phyloP scores from a whole-genome alignment of 2,329 filamentous ascomycete species.

The Aspergillus sp. region DNA sequence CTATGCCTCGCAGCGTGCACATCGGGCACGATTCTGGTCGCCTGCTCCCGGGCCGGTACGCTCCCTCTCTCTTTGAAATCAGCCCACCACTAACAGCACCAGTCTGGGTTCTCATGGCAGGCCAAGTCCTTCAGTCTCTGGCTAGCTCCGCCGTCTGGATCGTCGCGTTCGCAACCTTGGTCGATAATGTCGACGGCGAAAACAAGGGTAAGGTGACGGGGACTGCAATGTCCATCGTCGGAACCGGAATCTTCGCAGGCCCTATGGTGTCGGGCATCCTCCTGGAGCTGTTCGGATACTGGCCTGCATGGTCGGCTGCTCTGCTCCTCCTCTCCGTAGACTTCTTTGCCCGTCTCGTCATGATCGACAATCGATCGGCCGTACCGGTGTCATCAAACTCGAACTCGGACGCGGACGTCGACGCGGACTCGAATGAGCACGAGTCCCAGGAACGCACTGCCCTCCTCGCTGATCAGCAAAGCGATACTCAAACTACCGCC shows the following conservation, averaged over 20 bases:
- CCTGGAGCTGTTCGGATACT: conserved; percentile 31
- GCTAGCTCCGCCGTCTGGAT: conserved; percentile 33
- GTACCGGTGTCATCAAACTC: too few species aligned
- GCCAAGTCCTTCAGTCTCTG: conserved; percentile 30
- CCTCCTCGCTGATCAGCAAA: not conserved
- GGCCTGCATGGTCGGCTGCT: conserved; percentile 29
- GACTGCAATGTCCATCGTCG: conserved; percentile 24
- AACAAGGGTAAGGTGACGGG: conserved; percentile 29
- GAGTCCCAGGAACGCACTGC: not conserved
- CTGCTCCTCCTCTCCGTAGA: conserved; percentile 28
- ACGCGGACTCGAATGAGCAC: not conserved
- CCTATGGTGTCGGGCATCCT: conserved; percentile 29
- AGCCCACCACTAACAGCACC: not conserved
- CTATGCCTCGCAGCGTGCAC: conserved; percentile 25
- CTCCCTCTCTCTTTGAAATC: not conserved
- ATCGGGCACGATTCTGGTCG: conserved; percentile 26
- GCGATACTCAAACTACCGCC: too few species aligned
- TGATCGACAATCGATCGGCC: conserved; percentile 25
- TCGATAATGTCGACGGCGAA: conserved; percentile 26
- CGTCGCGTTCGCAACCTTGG: conserved; percentile 29
- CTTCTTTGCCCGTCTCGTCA: conserved; percentile 27
- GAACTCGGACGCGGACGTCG: too few species aligned
- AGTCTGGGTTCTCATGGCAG: conserved; percentile 26
- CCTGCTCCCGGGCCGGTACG: conserved; percentile 21
- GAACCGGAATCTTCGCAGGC: conserved; percentile 27